Percentiles rank a stretch among this genome's conserved stretches.
These are phyloP conservation scores for Pezicula neosporulosa DNA, from an alignment of 2,329 filamentous ascomycete genomes.

Conservation along the genomic window DNA sequence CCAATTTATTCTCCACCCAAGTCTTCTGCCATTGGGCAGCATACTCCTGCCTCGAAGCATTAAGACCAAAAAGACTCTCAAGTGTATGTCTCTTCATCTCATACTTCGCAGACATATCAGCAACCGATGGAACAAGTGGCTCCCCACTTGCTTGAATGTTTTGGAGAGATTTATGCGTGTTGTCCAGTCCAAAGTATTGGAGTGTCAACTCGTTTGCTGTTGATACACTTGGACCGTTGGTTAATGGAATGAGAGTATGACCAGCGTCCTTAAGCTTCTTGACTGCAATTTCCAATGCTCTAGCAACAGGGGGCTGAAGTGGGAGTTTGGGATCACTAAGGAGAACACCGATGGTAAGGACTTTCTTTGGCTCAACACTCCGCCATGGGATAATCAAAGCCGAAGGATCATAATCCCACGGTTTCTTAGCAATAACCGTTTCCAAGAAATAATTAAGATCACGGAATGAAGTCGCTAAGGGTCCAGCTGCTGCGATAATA, in stretches of 20 bases:
- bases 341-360: constrained; percentile 45
- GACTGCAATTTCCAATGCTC: constrained; percentile 38
- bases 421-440: constrained; percentile 33
- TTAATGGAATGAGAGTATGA: constrained; percentile 35
- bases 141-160: constrained; percentile 30
- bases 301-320: constrained; percentile 46
- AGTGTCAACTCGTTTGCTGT: neutral
- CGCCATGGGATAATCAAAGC: constrained; percentile 44
- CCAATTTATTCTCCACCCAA: constrained; percentile 40
- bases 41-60: constrained; percentile 32
- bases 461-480: constrained; percentile 36
- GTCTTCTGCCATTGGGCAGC: constrained; percentile 37
- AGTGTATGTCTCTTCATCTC: constrained; percentile 13
- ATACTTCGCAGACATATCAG: constrained; percentile 12
- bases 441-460: constrained; percentile 39
- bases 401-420: constrained; percentile 42
- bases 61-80: constrained; percentile 36
- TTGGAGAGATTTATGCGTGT: neutral
- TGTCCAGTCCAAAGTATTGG: constrained; percentile 8
- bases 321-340: constrained; percentile 43
- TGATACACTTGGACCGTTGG: constrained; percentile 16
- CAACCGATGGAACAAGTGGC: constrained; percentile 38
- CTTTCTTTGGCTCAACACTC: constrained; percentile 15
- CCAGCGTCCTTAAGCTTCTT: constrained; percentile 37
- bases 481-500: constrained; percentile 37